Conservation (phyloP, 2,329 filamentous ascomycete genomes). For the Pezicula neosporulosa region DNA sequence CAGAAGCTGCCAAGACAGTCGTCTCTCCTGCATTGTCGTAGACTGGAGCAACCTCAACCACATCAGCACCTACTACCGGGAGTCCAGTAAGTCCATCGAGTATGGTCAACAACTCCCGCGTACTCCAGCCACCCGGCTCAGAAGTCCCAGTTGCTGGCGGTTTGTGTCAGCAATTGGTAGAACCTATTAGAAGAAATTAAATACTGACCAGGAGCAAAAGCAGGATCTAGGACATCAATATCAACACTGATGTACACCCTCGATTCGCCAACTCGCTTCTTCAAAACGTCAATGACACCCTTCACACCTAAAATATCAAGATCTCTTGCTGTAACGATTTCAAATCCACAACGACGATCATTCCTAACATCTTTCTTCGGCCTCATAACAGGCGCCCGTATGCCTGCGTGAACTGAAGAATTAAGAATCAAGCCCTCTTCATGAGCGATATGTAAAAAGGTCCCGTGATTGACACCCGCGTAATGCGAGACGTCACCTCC, state of each 20-base stretch:
- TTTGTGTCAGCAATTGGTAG: not conserved
- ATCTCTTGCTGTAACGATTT: slow-evolving; percentile 22
- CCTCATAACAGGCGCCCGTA: slow-evolving; percentile 19
- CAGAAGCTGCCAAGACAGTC: slow-evolving; percentile 43
- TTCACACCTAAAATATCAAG: slow-evolving; percentile 23
- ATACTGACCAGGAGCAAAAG: slow-evolving; percentile 18
- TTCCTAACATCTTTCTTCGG: slow-evolving; percentile 24
- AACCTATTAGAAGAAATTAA: not conserved
- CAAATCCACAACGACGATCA: slow-evolving; percentile 26
- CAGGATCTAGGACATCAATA: slow-evolving; percentile 27
- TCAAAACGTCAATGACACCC: slow-evolving; percentile 19
- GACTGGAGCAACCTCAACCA: slow-evolving; percentile 59
- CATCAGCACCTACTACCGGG: slow-evolving; percentile 55
- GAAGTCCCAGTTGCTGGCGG: slow-evolving; percentile 53
- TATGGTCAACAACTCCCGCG: slow-evolving; percentile 61
- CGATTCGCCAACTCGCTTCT: slow-evolving; percentile 20
- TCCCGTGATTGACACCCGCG: slow-evolving; percentile 26
- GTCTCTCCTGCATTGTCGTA: slow-evolving; percentile 60
- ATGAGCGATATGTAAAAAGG: slow-evolving; percentile 28
- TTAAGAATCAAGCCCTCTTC: slow-evolving; percentile 27
- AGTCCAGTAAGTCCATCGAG: slow-evolving; percentile 55
- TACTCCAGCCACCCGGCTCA: slow-evolving; percentile 60
- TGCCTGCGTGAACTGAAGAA: slow-evolving; percentile 22
- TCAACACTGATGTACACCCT: slow-evolving; percentile 27
- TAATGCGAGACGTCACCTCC: slow-evolving; percentile 24